These are phyloP conservation scores for Ceratocystis albifundus DNA, from an alignment of 2,329 filamentous ascomycete genomes.

Conservation along the genomic window DNA sequence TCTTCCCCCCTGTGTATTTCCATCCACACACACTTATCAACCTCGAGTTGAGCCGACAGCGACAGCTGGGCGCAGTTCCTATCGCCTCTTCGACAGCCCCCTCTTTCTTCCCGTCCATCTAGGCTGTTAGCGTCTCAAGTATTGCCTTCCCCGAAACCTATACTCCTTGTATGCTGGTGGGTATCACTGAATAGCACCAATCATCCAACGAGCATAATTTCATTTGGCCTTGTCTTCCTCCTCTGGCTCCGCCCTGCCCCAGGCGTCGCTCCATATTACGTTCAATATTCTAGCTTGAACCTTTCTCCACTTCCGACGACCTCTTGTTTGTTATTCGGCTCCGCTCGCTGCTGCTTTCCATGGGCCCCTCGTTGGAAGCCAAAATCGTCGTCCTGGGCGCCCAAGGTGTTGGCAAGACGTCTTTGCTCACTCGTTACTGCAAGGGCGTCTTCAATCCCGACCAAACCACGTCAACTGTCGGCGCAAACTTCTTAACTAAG, in stretches of 20 bases:
- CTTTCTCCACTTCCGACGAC: neutral
- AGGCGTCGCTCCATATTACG: neutral
- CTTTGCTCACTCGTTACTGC: conserved; percentile 63
- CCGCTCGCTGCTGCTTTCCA: conserved; percentile 3
- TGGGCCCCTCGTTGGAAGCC: conserved; percentile 57
- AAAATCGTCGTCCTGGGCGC: conserved; percentile 72
- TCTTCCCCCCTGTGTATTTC: neutral
- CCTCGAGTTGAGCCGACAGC: too few species aligned
- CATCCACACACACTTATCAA: neutral
- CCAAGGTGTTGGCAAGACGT: conserved; percentile 71
- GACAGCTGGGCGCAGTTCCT: too few species aligned
- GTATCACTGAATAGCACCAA: too few species aligned
- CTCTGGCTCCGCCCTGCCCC: neutral
- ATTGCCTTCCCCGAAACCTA: too few species aligned
- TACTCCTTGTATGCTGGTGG: too few species aligned
- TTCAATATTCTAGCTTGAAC: neutral
- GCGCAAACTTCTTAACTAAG: conserved; percentile 69
- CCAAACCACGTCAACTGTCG: conserved; percentile 59
- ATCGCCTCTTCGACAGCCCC: neutral
- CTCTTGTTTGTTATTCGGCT: neutral
- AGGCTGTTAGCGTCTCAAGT: too few species aligned
- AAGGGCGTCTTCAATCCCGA: conserved; percentile 57
- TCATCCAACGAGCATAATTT: too few species aligned
- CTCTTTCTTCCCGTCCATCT: neutral
- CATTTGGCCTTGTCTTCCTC: neutral